Evolutionary conservation across 352 stramenopile genomes (phyloP).

Genomic region (Aphanomyces euteiches): DNA sequence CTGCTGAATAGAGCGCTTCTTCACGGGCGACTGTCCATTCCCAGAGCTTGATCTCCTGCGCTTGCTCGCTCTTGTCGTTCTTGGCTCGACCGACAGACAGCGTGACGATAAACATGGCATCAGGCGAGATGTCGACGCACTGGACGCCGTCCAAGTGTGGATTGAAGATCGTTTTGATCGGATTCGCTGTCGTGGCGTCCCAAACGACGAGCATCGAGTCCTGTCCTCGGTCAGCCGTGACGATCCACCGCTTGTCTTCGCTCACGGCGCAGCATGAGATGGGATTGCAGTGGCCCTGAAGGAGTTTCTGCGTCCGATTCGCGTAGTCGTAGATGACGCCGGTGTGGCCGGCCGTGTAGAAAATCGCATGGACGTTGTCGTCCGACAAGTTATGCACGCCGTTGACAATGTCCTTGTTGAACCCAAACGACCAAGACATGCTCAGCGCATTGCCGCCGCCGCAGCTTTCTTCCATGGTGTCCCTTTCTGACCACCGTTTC

Average conservation of each 20-base stretch:
- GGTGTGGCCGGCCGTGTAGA: constrained; percentile 89
- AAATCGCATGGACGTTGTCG: constrained; percentile 62
- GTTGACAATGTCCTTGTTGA: constrained; percentile 86
- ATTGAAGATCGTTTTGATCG: constrained; percentile 89
- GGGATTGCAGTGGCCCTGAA: constrained; percentile 90
- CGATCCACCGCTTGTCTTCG: constrained; percentile 91
- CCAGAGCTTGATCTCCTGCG: constrained; percentile 85
- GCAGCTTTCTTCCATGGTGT: not conserved
- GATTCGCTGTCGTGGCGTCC: constrained; percentile 74
- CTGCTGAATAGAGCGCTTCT: constrained; percentile 32
- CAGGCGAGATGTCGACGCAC: constrained; percentile 85
- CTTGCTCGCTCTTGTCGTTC: constrained; percentile 36
- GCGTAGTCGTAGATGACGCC: constrained; percentile 92
- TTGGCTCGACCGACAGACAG: constrained; percentile 44
- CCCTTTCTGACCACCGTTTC: too few relatives aligned
- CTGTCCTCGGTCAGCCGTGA: constrained; percentile 79
- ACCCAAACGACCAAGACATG: constrained; percentile 87
- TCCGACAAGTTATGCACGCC: constrained; percentile 87
- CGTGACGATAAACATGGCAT: constrained; percentile 87
- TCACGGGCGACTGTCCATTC: constrained; percentile 65
- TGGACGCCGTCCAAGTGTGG: constrained; percentile 75
- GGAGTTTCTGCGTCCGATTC: constrained; percentile 72
- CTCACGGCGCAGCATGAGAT: constrained; percentile 88
- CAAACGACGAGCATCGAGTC: constrained; percentile 92
- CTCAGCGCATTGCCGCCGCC: constrained; percentile 47